Conservation (phyloP, 2,329 filamentous ascomycete genomes). For the Aspergillus fumigatus region DNA sequence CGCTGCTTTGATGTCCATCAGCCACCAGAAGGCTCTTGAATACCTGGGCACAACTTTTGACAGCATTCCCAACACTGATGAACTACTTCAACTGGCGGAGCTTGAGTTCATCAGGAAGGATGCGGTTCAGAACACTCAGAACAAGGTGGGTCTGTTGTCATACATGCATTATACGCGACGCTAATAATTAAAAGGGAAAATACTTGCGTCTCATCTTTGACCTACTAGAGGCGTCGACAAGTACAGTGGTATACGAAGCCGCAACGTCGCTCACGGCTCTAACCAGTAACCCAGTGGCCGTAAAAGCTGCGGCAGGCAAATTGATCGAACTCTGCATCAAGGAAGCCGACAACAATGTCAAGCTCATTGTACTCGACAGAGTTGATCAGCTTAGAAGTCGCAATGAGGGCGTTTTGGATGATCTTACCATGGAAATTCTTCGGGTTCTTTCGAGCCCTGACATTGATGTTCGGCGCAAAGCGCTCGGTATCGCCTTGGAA, state of each 20-base stretch:
- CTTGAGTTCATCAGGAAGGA: conserved; percentile 98
- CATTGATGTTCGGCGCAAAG: conserved; percentile 91
- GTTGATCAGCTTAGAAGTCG: conserved; percentile 82
- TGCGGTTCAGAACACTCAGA: conserved; percentile 87
- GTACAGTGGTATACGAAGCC: conserved; percentile 95
- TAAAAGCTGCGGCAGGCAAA: conserved; percentile 92
- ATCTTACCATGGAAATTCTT: conserved; percentile 94
- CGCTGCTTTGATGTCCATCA: conserved; percentile 82
- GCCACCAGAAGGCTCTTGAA: conserved; percentile 84
- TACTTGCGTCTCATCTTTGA: conserved; percentile 96
- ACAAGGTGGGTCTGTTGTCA: conserved; percentile 62
- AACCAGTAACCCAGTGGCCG: conserved; percentile 93
- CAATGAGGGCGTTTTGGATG: conserved; percentile 87
- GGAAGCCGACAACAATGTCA: conserved; percentile 98
- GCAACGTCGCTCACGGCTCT: conserved; percentile 90
- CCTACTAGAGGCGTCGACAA: conserved; percentile 84
- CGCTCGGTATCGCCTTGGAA: conserved; percentile 81
- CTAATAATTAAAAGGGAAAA: conserved; percentile 57
- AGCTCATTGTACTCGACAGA: conserved; percentile 93
- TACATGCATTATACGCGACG: conserved; percentile 1
- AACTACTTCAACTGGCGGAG: conserved; percentile 87
- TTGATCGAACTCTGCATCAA: conserved; percentile 97
- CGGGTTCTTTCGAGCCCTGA: conserved; percentile 92
- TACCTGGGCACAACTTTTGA: conserved; percentile 90
- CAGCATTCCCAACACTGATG: conserved; percentile 88